Evolutionary conservation across 2,329 filamentous ascomycete genomes (phyloP), one percentile per base, ranked within the genome.

Genomic region (Mollisia scopiformis): DNA sequence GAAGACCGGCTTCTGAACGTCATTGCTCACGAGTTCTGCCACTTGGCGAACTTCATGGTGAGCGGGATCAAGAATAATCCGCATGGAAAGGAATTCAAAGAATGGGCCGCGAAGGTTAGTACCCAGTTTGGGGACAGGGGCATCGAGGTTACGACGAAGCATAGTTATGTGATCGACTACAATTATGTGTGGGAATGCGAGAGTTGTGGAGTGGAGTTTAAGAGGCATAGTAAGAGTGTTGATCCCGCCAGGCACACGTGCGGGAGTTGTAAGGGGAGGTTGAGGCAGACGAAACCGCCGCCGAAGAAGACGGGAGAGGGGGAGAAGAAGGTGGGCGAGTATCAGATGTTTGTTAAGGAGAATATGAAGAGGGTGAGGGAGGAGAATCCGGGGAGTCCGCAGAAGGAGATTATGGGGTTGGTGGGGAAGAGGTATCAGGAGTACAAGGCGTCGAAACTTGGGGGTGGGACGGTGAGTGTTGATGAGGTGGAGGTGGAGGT

Each of bases 21-120:
- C 0, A 78, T 98, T n/a, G 92, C 94, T 0, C 95, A 99, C 74
- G 95, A 99, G 71, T 98, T 95, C 78, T 98, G 95, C 75, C 95
- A 99, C 72, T 79, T 98, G 1, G 89, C 92, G 46, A 96, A 93
- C 70, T 97, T 94, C 75, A 96, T 98, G 87, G 80, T 98, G 64
- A 88, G 84, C 52, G 86, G 88, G 35, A 79, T 93, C 35, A 88
- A 85, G 46, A 88, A 87, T 58, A 88, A 91, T 63, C 92, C 93
- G 0, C 93, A 97, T 73, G 93, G 93, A 23, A 82, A 84, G 13
- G 89, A 91, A 69, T 97, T 97, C 82, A 93, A 96, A 75, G 72
- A 76, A 1, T 97, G 92, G 87, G 88, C 81, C 3, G 70, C 74
- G 54, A 84, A 80, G 74, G 85, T 79, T 75, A 84, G 78, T 1